A percentile compares a stretch with the other conserved stretches of the same genome.
phyloP scores from a whole-genome alignment of 2,329 filamentous ascomycete genomes.

The Rhinocladiella mackenziei region DNA sequence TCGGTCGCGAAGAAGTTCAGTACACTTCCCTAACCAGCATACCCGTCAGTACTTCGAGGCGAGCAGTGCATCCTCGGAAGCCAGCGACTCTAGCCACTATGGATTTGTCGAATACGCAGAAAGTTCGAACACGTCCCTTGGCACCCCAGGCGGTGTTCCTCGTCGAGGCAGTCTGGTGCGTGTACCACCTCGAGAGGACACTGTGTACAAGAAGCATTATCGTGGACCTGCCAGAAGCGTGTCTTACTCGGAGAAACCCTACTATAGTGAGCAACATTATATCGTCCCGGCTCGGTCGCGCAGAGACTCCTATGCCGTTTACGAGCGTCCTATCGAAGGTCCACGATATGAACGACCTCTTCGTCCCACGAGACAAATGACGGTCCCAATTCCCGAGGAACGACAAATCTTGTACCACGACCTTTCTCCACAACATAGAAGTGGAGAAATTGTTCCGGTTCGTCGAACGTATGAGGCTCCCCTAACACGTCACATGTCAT shows the following conservation, averaged over 20 bases:
- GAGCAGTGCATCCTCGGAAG: conserved; percentile 16
- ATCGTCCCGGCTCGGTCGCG: conserved; percentile 9
- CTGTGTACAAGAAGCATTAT: conserved; percentile 21
- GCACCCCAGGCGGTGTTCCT: conserved; percentile 17
- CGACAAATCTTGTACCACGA: conserved; percentile 16
- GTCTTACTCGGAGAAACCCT: conserved; percentile 17
- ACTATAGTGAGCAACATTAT: conserved; percentile 15
- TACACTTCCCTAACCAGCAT: conserved; percentile 20
- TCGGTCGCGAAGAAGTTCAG: conserved; percentile 12
- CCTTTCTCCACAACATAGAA: neutral
- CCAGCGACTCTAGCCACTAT: conserved; percentile 22
- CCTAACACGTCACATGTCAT: conserved; percentile 1
- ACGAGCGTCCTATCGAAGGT: conserved; percentile 10
- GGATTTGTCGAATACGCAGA: conserved; percentile 19
- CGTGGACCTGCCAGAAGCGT: conserved; percentile 13
- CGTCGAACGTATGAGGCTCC: conserved; percentile 5
- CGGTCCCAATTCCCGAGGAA: conserved; percentile 16
- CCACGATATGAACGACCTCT: conserved; percentile 16
- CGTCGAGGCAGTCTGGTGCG: conserved; percentile 22
- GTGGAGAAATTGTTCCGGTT: conserved; percentile 10
- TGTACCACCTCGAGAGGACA: conserved; percentile 9
- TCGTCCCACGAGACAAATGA: conserved; percentile 11
- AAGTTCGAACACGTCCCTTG: conserved; percentile 22
- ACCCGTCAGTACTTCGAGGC: conserved; percentile 20
- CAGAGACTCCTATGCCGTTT: conserved; percentile 8